These are phyloP conservation scores for Rhizoclosmatium hyalinum DNA, from an alignment of 371 early-diverging fungal species.

Conservation along the genomic window DNA sequence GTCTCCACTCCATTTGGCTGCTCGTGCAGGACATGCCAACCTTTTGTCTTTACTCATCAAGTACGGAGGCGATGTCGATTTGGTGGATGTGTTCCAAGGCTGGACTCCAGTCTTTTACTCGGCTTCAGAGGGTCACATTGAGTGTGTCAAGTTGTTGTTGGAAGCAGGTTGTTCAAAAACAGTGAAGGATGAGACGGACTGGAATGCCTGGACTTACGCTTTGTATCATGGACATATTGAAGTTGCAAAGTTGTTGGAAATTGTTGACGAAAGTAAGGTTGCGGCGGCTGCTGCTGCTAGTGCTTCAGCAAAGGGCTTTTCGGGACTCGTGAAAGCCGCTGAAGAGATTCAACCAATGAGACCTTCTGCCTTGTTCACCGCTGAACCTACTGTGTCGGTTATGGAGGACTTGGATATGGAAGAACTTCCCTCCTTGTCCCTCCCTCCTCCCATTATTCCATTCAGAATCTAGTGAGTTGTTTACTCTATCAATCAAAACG, in stretches of 20 bases:
- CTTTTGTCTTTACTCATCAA: constrained; percentile 76
- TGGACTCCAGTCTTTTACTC: constrained; percentile 97
- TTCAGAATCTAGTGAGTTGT: constrained; percentile 81
- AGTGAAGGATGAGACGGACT: constrained; percentile 81
- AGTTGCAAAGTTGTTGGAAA: constrained; percentile 52
- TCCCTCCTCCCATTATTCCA: constrained; percentile 97
- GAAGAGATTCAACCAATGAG: constrained; percentile 48
- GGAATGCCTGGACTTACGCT: constrained; percentile 72
- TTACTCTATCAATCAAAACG: constrained; percentile 1
- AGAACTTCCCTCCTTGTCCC: constrained; percentile 79
- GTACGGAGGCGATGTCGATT: constrained; percentile 79
- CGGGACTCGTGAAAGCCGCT: neutral
- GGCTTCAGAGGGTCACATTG: constrained; percentile 87
- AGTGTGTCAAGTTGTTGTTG: constrained; percentile 80
- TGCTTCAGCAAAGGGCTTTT: neutral
- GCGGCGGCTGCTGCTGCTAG: neutral
- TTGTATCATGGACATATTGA: constrained; percentile 57
- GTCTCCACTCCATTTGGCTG: constrained; percentile 86
- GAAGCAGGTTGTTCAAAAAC: constrained; percentile 81
- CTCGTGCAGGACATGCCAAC: constrained; percentile 83
- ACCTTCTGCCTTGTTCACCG: constrained; percentile 47
- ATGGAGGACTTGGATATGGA: constrained; percentile 68
- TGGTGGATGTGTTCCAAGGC: constrained; percentile 84
- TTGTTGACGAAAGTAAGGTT: constrained; percentile 28
- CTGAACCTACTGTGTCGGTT: constrained; percentile 19